Evolutionary conservation across 176 grass and related monocot species (phyloP), one percentile per base, ranked within the genome.

Genomic region (Secale cereale): DNA sequence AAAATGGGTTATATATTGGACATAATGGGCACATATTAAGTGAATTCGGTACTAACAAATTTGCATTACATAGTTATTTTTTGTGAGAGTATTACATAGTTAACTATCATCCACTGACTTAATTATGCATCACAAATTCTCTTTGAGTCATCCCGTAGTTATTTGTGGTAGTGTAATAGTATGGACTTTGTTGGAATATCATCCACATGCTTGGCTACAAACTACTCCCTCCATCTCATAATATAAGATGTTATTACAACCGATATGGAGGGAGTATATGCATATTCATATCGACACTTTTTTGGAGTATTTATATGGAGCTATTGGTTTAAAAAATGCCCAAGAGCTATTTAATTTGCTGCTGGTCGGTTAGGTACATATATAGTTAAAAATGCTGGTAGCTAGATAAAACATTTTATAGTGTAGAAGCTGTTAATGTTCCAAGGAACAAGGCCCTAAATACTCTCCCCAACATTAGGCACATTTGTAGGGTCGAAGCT

Each of bases 381-480:
- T 9, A 67, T 77, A 77, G 41, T 54, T 77, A n/a, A 66, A 65
- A 66, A 16, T 26, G 28, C 3, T 8, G 72, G 8, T 74, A 19
- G 16, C 40, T 27, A 43, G 12, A 75, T 48, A 62, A 43, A 50
- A 17, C 48, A 63, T 43, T 54, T 25, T 31, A 62, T 76, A 84
- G 6, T 27, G 22, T 28, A 54, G 8, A 26, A 23, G 43, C 78
- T 82, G 20, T 84, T 70, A 80, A 70, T 76, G 48, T 63, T 40
- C 37, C 1, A n/a, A 68, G 37, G 70, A 88, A 86, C 86, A 91
- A 31, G 78, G 28, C 83, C 82, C 90, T 86, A 78, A 85, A 88
- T 86, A 82, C 86, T 79, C 66, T 86, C 78, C 83, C 86, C 86
- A 79, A 92, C 86, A 92, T 86, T 59, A 50, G 74, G 86, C 86